Evolutionary conservation across 1,139 yeast species (phyloP).

Genomic region (Taiozyma sp.): DNA sequence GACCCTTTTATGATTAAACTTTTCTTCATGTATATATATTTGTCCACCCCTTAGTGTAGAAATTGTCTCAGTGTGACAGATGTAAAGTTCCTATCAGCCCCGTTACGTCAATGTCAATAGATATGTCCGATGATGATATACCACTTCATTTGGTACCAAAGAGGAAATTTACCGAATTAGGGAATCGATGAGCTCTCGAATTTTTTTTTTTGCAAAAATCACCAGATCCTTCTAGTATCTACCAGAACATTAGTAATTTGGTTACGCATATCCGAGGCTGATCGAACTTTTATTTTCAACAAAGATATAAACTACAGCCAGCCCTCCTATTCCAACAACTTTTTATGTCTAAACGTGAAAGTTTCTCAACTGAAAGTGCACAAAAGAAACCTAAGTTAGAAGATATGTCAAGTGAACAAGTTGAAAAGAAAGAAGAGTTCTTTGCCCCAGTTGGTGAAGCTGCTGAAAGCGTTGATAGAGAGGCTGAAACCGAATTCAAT

Average conservation of each 20-base stretch:
- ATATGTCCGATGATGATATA: not conserved
- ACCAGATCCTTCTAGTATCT: not conserved
- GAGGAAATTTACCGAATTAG: not conserved
- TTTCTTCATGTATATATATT: not conserved
- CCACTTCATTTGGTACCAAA: not conserved
- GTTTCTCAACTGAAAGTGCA: not conserved
- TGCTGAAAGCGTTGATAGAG: conserved; percentile 34
- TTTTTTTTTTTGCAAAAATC: not conserved
- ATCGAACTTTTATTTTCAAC: not conserved
- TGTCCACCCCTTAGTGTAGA: not conserved
- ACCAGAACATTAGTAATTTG: not conserved
- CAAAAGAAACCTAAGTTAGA: not conserved
- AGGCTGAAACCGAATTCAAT: conserved; percentile 15
- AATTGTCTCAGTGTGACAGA: not conserved
- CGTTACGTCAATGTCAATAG: not conserved
- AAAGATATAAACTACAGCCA: not conserved
- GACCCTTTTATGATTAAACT: not conserved
- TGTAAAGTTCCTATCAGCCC: not conserved
- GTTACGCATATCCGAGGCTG: not conserved
- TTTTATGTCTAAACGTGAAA: not conserved
- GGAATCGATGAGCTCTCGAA: not conserved
- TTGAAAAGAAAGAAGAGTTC: conserved; percentile 32
- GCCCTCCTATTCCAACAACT: not conserved
- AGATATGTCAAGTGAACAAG: conserved; percentile 6
- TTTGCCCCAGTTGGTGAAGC: conserved; percentile 58